Conservation (phyloP, 257 asterid species). For the Solanum chilense region DNA sequence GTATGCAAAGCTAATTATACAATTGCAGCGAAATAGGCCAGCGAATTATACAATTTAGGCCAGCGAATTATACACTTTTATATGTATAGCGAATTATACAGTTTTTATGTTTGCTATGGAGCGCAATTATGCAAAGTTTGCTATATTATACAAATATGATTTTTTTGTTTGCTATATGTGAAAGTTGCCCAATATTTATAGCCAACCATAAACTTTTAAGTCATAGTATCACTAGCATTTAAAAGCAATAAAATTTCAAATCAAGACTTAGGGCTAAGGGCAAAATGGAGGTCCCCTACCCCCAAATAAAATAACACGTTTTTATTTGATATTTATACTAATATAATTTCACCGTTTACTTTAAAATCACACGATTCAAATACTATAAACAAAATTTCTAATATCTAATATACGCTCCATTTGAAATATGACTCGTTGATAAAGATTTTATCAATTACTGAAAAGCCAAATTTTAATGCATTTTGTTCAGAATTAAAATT, state of each 20-base stretch:
- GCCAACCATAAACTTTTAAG: not conserved
- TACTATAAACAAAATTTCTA: not conserved
- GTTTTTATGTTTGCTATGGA: too few relatives aligned
- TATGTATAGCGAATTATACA: too few relatives aligned
- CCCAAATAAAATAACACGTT: not conserved
- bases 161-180: too few relatives aligned
- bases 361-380: not conserved
- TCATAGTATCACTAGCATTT: not conserved
- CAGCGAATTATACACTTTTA: too few relatives aligned
- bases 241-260: not conserved
- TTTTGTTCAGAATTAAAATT: not conserved
- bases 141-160: too few relatives aligned
- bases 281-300: not conserved
- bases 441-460: not conserved
- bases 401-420: not conserved
- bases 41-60: too few relatives aligned
- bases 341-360: not conserved
- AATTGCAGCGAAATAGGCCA: too few relatives aligned
- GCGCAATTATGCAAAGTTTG: too few relatives aligned
- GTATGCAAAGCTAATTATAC: too few relatives aligned
- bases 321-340: not conserved
- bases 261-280: not conserved
- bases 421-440: not conserved
- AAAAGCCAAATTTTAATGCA: not conserved
- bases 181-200: not conserved